Conservation (phyloP, 805 yeast genomes). For the Starmerella davenportii region DNA sequence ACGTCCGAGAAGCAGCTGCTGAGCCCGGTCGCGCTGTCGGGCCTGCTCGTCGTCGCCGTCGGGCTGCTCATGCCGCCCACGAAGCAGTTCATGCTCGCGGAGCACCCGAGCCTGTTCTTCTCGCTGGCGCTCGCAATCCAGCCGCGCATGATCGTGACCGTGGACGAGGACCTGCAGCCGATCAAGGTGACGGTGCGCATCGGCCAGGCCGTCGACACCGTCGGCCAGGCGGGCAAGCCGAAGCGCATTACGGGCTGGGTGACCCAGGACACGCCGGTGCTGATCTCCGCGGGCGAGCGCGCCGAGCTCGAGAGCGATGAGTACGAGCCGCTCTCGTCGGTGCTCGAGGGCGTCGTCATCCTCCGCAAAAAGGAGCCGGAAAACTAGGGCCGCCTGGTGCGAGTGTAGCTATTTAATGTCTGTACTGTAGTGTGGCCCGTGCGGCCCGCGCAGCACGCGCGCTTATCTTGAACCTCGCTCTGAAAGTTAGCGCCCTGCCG, state of each 20-base stretch:
- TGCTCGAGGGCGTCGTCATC: conserved; percentile 86
- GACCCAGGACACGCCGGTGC: conserved; percentile 92
- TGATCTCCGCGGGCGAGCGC: conserved; percentile 82
- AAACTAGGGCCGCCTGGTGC: not conserved
- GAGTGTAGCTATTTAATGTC: not conserved
- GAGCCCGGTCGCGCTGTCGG: conserved; percentile 78
- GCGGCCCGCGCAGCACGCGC: no score
- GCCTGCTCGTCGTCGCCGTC: conserved; percentile 66
- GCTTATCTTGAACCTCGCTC: no score
- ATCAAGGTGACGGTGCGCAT: conserved; percentile 91
- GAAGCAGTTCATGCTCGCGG: conserved; percentile 55
- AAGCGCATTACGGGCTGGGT: conserved; percentile 99
- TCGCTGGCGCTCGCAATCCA: conserved; percentile 74
- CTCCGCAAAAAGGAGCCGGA: conserved; percentile 46
- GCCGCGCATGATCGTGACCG: conserved; percentile 84
- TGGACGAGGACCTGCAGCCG: conserved; percentile 79
- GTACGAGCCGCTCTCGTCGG: conserved; percentile 60
- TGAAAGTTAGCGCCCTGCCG: no score
- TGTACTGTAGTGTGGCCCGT: no score
- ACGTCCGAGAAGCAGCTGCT: conserved; percentile 73
- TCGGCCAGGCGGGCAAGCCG: conserved; percentile 98
- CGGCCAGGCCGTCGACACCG: conserved; percentile 97
- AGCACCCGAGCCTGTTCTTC: conserved; percentile 61
- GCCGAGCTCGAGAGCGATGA: conserved; percentile 95
- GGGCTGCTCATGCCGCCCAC: conserved; percentile 59